Percentiles rank a stretch among this genome's conserved stretches.
Conservation (phyloP, 1,284 basidiomycete species). For the Porodaedalea pini region DNA sequence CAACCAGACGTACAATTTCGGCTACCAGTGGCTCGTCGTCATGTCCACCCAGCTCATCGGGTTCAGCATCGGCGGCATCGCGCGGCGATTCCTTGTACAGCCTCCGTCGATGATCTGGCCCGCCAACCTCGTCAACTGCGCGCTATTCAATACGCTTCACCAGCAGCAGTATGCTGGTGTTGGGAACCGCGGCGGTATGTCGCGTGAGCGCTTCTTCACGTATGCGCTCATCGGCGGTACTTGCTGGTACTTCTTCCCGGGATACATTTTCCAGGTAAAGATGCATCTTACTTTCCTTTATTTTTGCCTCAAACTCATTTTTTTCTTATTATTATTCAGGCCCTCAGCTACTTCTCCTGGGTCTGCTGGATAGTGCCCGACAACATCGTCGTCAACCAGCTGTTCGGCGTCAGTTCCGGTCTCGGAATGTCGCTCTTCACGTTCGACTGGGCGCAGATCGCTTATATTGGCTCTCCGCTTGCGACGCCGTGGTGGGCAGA, state of each 20-base stretch:
- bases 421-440: slow-evolving; percentile 72
- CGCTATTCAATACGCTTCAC: slow-evolving; percentile 56
- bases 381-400: slow-evolving; percentile 51
- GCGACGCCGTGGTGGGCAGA: slow-evolving; percentile 72
- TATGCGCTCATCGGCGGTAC: slow-evolving; percentile 23
- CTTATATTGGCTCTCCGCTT: slow-evolving; percentile 58
- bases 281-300: background rate
- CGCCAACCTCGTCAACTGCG: slow-evolving; percentile 46
- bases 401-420: slow-evolving; percentile 79
- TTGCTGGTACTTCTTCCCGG: slow-evolving; percentile 63
- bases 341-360: slow-evolving; percentile 41
- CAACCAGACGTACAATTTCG: slow-evolving; percentile 59
- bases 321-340: slow-evolving; percentile 22
- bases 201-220: slow-evolving; percentile 49
- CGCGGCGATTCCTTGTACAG: slow-evolving; percentile 37
- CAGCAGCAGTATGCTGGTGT: slow-evolving; percentile 49
- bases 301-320: background rate
- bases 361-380: slow-evolving; percentile 37
- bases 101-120: slow-evolving; percentile 48
- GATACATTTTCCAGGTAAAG: slow-evolving; percentile 54
- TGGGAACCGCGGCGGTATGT: slow-evolving; percentile 41
- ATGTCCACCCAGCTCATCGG: slow-evolving; percentile 40
- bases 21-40: slow-evolving; percentile 50
- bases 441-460: slow-evolving; percentile 74
- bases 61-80: slow-evolving; percentile 38